phyloP scores from a whole-genome alignment of 768 basidiomycete species.

The Psilocybe cubensis region DNA sequence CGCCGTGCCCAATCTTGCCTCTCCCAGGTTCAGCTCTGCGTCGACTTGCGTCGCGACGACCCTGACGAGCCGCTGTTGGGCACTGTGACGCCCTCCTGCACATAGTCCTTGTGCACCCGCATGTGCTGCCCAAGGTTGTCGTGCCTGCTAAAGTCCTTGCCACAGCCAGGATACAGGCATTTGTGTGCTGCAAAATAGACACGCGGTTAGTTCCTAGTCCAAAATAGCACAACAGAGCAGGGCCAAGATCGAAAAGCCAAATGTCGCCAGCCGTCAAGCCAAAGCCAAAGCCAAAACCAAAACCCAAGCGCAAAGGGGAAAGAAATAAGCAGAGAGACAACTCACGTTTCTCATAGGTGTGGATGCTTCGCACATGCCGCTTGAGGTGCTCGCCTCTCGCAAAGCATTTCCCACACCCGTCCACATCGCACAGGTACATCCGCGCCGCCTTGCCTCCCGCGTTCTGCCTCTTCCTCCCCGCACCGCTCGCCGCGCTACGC shows the following conservation, averaged over 20 bases:
- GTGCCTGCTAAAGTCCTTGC: constrained; percentile 83
- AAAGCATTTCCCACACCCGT: constrained; percentile 88
- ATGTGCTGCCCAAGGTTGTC: constrained; percentile 91
- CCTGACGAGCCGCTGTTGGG: constrained; percentile 12
- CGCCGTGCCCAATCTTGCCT: too few relatives aligned
- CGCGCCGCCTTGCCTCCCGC: constrained; percentile 40
- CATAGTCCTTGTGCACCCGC: constrained; percentile 72
- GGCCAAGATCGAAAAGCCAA: background rate
- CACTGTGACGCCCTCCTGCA: constrained; percentile 24
- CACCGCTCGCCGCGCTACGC: constrained; percentile 35
- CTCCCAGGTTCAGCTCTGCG: constrained; percentile 7
- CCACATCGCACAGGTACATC: constrained; percentile 76
- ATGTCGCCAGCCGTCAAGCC: background rate
- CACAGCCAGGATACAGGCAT: constrained; percentile 80
- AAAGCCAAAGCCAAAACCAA: constrained; percentile 2
- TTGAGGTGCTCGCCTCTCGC: constrained; percentile 89
- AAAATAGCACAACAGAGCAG: background rate
- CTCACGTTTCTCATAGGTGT: constrained; percentile 93
- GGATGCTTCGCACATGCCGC: constrained; percentile 85
- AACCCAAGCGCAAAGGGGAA: constrained; percentile 26
- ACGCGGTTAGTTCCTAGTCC: constrained; percentile 2
- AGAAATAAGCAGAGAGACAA: constrained; percentile 28
- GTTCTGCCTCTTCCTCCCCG: constrained; percentile 37
- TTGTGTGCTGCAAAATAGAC: constrained; percentile 61
- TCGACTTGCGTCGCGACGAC: constrained; percentile 13